Evolutionary conservation across 2,329 filamentous ascomycete genomes (phyloP), one percentile per base, ranked within the genome.

Genomic region (Domatiomyces catenatus): DNA sequence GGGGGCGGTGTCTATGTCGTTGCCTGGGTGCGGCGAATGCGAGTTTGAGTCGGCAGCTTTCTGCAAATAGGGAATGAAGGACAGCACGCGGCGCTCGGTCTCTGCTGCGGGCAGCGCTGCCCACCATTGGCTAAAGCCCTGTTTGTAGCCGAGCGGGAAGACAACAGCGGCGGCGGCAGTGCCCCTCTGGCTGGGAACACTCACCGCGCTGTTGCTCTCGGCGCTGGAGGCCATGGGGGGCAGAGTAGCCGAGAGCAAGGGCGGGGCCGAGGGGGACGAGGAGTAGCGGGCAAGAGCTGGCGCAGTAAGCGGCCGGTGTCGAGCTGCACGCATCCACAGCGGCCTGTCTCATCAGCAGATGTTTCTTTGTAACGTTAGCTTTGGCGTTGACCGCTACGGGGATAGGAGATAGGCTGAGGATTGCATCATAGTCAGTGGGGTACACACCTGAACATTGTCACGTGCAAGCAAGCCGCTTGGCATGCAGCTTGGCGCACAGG

Each of bases 101-200:
- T 81, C 75, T 17, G 83, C 81, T 2, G 92, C 84, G 1, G 88
- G 82, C n/a, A 92, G 71, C 55, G 80, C 83, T 8, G 81, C 78
- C 92, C 92, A 98, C 88, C 92, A 96, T 75, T 96, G 90, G 59
- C 77, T 83, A 56, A 87, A 86, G 15, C 86, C 90, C 52, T 94
- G 88, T 62, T 89, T 92, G 70, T 94, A 94, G 47, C 88, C 83
- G 19, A 96, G 70, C 1, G 92, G 89, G 58, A 98, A 96, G 66
- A 77, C 81, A 32, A 68, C 60, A 8, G 58, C 58, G 49, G 63
- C 62, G 36, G 64, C 65, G 65, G 59, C 63, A 54, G 71, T 66
- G 22, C 69, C 67, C 59, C 73, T 70, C 57, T 73, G 74, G 26
- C 61, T 52, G 51, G 61, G 60, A 28, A 48, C 52, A 5, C 60